Evolutionary conservation across 257 asterid genomes (phyloP), one percentile per base, ranked within the genome.

Genomic region (Fraxinus pennsylvanica): DNA sequence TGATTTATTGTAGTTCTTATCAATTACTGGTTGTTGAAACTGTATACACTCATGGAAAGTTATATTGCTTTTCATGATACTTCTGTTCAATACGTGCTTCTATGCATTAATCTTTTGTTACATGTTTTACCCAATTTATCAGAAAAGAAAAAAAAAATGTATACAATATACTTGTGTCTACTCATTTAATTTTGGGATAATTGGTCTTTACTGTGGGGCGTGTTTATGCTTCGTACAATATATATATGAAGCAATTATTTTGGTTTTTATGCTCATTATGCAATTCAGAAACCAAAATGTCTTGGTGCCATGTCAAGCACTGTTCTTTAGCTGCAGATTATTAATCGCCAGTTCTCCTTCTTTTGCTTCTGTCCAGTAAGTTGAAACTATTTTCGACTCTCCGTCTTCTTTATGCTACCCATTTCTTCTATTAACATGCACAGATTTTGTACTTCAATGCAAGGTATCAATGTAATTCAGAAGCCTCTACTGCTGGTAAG

Each of bases 21-120:
- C 43, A 63, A 52, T 47, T 50, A 39, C 15, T 79, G 69, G 21
- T 15, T 71, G 73, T 75, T 82, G 3, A 30, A 63, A 66, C 25
- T 32, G 3, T 25, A 21, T 68, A 21, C 41, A 27, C 29, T 74
- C 35, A 0, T 65, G 29, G 69, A 50, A 74, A 4, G 33, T 12
- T 54, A 38, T 10, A 54, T 72, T 29, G 67, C 6, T 27, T 33
- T 33, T 39, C 30, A 73, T 77, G 38, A 71, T 71, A 17, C 71
- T 82, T 78, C 17, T 2, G 4, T 43, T 39, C 33, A 63, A 12
- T 63, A 9, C 5, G 17, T 27, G 1, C 25, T 63, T 27, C 6
- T 63, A 35, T 25, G 35, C 69, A 27, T 63, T 63, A 63, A 12
- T 22, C n/a, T 63, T 63, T 63, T 4, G n/a, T 63, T 10, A 63